These are phyloP conservation scores for Boletus pseudo-olivaceus DNA, from an alignment of 768 basidiomycete genomes.

Conservation along the genomic window DNA sequence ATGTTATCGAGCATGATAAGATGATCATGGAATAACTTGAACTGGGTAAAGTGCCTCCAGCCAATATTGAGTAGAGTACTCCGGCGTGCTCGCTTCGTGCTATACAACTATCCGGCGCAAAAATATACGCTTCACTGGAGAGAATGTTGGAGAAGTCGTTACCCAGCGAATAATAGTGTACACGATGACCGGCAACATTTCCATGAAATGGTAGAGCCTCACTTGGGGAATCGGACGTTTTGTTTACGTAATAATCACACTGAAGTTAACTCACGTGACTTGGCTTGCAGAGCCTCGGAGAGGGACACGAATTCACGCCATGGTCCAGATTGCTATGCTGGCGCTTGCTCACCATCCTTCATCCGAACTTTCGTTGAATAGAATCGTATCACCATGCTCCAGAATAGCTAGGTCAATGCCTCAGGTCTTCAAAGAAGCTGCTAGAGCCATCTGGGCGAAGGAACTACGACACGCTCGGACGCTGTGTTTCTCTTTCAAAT, in stretches of 20 bases:
- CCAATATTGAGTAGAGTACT: not conserved
- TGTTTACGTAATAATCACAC: not conserved
- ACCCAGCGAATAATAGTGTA: not conserved
- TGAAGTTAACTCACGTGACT: conserved; percentile 15
- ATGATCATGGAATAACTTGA: not conserved
- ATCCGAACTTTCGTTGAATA: not conserved
- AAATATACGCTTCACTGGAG: not conserved
- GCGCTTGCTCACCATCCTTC: not conserved
- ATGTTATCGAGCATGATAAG: too few species aligned
- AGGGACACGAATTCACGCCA: too few species aligned
- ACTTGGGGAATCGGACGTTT: not conserved
- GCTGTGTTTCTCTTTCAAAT: conserved; percentile 6
- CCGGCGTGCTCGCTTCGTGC: too few species aligned
- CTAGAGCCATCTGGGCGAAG: not conserved
- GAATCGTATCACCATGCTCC: not conserved
- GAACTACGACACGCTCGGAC: not conserved
- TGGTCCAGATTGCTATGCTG: not conserved
- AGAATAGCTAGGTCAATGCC: not conserved
- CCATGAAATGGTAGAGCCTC: not conserved
- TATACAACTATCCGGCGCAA: too few species aligned
- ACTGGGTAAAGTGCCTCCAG: not conserved
- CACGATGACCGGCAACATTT: not conserved
- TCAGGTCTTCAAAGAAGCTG: not conserved
- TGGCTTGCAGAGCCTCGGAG: not conserved
- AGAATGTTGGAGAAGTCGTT: not conserved